phyloP scores from a whole-genome alignment of 1,139 yeast species.

The Yamadazyma friedrichii region DNA sequence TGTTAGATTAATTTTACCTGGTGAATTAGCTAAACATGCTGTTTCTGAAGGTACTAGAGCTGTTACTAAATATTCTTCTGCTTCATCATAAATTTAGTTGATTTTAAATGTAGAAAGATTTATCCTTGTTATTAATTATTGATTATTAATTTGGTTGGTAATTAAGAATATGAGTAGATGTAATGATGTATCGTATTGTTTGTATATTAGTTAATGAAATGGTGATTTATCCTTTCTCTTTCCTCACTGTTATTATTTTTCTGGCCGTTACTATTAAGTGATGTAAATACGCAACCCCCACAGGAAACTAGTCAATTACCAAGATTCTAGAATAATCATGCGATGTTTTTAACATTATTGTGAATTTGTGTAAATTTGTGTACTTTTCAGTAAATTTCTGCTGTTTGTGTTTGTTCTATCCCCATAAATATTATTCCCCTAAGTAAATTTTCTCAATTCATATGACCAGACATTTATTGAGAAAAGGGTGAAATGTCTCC shows the following conservation, averaged over 20 bases:
- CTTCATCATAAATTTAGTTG: conserved; percentile 42
- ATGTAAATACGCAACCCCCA: neutral
- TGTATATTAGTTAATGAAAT: conserved; percentile 12
- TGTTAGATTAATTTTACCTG: conserved; percentile 97
- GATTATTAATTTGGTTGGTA: neutral
- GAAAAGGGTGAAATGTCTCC: too few relatives aligned
- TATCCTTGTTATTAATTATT: too few relatives aligned
- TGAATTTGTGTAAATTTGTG: too few relatives aligned
- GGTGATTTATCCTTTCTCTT: conserved; percentile 4
- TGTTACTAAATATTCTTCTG: conserved; percentile 97
- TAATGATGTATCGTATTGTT: conserved; percentile 8
- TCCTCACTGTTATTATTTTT: neutral
- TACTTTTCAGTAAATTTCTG: too few relatives aligned
- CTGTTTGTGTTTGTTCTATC: too few relatives aligned
- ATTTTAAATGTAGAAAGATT: too few relatives aligned
- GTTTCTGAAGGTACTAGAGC: conserved; percentile 99
- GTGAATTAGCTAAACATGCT: conserved; percentile 99
- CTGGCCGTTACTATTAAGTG: neutral
- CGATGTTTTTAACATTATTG: too few relatives aligned
- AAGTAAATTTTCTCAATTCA: too few relatives aligned
- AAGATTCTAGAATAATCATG: too few relatives aligned
- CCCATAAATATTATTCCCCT: too few relatives aligned
- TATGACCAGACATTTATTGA: too few relatives aligned
- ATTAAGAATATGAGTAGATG: conserved; percentile 1
- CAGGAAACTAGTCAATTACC: too few relatives aligned